Evolutionary conservation across 345 rosid species (phyloP), one percentile per base, ranked within the genome.

Genomic region (Cardamine resedifolia): DNA sequence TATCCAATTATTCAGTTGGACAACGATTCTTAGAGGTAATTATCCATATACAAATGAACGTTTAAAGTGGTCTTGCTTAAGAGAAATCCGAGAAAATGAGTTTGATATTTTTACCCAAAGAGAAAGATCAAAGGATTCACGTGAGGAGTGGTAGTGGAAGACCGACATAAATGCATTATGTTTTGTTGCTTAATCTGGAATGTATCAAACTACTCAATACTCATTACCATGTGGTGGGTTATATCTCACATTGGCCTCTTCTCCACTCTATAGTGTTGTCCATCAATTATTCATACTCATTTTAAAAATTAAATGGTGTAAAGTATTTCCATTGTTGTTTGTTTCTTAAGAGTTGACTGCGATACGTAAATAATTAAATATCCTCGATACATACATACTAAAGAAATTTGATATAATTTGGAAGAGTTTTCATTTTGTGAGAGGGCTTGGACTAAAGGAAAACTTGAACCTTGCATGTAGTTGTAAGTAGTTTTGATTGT

Each of bases 141-240:
- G 70, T 69, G 75, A 69, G 51, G 27, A 69, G 20, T 14, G 44
- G 70, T 30, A 69, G 75, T 76, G 70, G 58, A 52, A 60, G 49
- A 62, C 74, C 65, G 70, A 69, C 70, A 76, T 62, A 5, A 53
- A 51, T 60, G 64, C 64, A 60, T 75, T 62, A 69, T 76, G 75
- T 55, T 38, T 62, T 62, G 79, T 75, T 53, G 70, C 74, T 62
- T 55, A 33, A 52, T 24, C 62, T 76, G 75, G 79, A 69, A 36
- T 76, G 75, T 69, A 76, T 34, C 79, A 67, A 28, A 50, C 27
- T 39, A 34, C 43, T 24, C 74, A 33, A 41, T 60, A 68, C 78
- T 68, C 79, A 68, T 74, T 24, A 68, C 43, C 70, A 75, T 75
- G 79, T 75, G 74, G 69, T 75, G 64, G 79, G 67, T 74, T 58